Evolutionary conservation across 2,329 filamentous ascomycete species (phyloP).

Genomic region (Metarhizium guizhouense): DNA sequence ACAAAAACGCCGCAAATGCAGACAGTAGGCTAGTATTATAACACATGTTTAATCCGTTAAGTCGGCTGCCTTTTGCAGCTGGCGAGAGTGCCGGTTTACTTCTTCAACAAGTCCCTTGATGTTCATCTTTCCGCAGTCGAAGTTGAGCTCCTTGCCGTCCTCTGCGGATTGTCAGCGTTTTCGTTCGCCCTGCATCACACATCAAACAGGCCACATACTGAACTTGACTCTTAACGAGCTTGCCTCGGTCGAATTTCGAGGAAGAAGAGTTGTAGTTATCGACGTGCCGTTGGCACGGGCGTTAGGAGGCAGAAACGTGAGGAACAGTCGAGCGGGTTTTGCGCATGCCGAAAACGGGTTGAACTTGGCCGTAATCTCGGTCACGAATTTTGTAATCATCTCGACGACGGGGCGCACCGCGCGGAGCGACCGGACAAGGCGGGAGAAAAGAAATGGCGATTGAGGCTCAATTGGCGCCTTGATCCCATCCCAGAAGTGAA

Average conservation of each 20-base stretch:
- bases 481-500: neutral
- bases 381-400: conserved; percentile 84
- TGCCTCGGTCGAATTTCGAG: conserved; percentile 57
- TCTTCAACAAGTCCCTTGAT: conserved; percentile 85
- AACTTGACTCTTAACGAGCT: conserved; percentile 73
- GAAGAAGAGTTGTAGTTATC: conserved; percentile 69
- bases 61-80: conserved; percentile 74
- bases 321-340: conserved; percentile 80
- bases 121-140: conserved; percentile 71
- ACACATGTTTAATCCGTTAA: conserved; percentile 39
- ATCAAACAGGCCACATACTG: conserved; percentile 46
- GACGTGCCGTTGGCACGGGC: conserved; percentile 66
- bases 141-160: conserved; percentile 82
- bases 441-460: neutral
- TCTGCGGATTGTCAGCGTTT: conserved; percentile 43
- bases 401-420: conserved; percentile 17
- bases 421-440: conserved; percentile 1
- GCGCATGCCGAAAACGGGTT: conserved; percentile 79
- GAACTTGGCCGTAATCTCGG: conserved; percentile 77
- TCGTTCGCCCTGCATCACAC: neutral
- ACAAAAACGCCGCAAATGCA: conserved; percentile 27
- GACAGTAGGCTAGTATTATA: conserved; percentile 11
- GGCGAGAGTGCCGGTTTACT: conserved; percentile 80
- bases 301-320: conserved; percentile 72
- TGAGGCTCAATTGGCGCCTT: neutral